Evolutionary conservation across 2,329 filamentous ascomycete genomes (phyloP).

Genomic region (Hymenoscyphus infarciens): DNA sequence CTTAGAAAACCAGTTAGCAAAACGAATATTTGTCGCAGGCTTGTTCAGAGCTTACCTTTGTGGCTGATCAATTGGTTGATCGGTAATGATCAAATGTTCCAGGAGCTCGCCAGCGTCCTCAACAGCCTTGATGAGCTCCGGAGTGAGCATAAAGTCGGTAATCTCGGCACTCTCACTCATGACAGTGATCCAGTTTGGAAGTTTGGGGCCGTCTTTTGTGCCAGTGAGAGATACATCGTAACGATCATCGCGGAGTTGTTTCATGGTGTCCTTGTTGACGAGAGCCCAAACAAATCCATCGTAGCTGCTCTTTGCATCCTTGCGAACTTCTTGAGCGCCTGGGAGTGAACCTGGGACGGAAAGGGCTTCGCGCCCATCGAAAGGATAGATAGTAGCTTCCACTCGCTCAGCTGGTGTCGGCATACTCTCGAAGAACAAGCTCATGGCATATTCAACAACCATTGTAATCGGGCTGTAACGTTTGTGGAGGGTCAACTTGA

Average conservation of each 20-base stretch:
- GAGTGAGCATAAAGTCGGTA: conserved; percentile 79
- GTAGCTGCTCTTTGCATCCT: conserved; percentile 63
- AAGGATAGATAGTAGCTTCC: conserved; percentile 78
- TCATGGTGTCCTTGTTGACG: conserved; percentile 94
- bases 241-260: conserved; percentile 80
- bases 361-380: conserved; percentile 84
- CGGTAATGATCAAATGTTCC: conserved; percentile 83
- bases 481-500: conserved; percentile 45
- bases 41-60: conserved; percentile 59
- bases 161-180: conserved; percentile 98
- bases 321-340: conserved; percentile 53
- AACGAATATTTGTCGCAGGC: not conserved
- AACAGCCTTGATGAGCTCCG: conserved; percentile 80
- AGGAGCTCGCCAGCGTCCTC: conserved; percentile 74
- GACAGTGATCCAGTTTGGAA: conserved; percentile 84
- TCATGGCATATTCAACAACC: conserved; percentile 62
- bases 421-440: conserved; percentile 78
- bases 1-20: conserved; percentile 41
- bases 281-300: conserved; percentile 94
- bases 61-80: conserved; percentile 86
- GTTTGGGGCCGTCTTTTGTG: conserved; percentile 88
- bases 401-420: conserved; percentile 65
- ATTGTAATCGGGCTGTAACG: conserved; percentile 32
- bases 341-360: conserved; percentile 64
- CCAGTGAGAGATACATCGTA: conserved; percentile 92